Evolutionary conservation across 257 asterid genomes (phyloP).

Genomic region (Linaria vulgaris): DNA sequence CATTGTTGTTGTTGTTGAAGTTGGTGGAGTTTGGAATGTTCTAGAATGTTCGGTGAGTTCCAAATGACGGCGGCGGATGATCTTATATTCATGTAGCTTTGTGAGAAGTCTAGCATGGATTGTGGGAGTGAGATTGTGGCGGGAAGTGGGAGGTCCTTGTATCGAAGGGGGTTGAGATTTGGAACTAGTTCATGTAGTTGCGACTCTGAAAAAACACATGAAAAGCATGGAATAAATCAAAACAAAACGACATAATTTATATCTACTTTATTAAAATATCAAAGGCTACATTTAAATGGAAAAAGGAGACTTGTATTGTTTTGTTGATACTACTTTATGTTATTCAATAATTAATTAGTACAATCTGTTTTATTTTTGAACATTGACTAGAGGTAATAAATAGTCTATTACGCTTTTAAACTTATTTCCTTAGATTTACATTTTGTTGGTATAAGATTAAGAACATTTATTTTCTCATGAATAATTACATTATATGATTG

Average conservation of each 20-base stretch:
- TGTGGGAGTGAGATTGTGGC: conserved; percentile 14
- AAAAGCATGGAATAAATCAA: not conserved
- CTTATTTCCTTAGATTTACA: no score
- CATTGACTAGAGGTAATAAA: no score
- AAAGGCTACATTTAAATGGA: no score
- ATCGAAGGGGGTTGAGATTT: conserved; percentile 32
- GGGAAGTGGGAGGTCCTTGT: conserved; percentile 39
- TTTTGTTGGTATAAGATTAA: no score
- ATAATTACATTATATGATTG: no score
- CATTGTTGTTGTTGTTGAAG: conserved; percentile 27
- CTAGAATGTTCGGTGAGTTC: conserved; percentile 44
- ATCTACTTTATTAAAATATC: not conserved
- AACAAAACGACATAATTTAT: not conserved
- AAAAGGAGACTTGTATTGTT: no score
- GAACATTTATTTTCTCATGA: no score
- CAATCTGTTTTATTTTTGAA: no score
- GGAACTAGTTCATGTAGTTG: conserved; percentile 34
- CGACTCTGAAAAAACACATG: conserved; percentile 30
- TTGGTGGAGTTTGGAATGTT: conserved; percentile 23
- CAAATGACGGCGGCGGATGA: conserved; percentile 45
- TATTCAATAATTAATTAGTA: no score
- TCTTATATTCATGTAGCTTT: conserved; percentile 24
- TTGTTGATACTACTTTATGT: no score
- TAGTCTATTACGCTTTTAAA: no score
- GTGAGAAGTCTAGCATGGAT: conserved; percentile 21